phyloP scores from a whole-genome alignment of 177 flowering plant genomes.

The Vitis hybrid region DNA sequence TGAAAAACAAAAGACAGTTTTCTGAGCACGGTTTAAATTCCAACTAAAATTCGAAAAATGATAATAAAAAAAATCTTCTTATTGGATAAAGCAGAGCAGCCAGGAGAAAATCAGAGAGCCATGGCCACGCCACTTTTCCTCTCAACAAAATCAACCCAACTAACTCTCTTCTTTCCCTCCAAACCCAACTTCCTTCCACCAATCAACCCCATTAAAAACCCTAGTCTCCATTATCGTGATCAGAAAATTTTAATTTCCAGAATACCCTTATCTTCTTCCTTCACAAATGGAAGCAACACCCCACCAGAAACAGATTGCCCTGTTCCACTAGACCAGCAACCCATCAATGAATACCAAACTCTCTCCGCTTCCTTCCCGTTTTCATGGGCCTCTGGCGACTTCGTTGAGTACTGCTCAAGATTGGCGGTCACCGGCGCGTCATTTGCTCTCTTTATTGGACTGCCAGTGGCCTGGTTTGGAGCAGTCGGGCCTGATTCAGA shows the following conservation, averaged over 20 bases:
- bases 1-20: too few relatives aligned
- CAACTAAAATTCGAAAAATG: too few relatives aligned
- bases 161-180: slow-evolving; percentile 15
- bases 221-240: slow-evolving; percentile 12
- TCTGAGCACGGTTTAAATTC: too few relatives aligned
- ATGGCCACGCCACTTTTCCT: slow-evolving; percentile 14
- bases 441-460: slow-evolving; percentile 68
- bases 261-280: slow-evolving; percentile 23
- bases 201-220: slow-evolving; percentile 3
- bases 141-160: slow-evolving; percentile 15
- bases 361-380: slow-evolving; percentile 72
- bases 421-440: slow-evolving; percentile 56
- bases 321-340: slow-evolving; percentile 85
- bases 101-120: neutral
- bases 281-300: slow-evolving; percentile 33
- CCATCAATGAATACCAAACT: slow-evolving; percentile 75
- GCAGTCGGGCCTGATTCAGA: slow-evolving; percentile 52
- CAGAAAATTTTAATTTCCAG: neutral
- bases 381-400: slow-evolving; percentile 76
- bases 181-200: slow-evolving; percentile 8
- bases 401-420: slow-evolving; percentile 47
- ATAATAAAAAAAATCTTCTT: neutral
- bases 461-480: slow-evolving; percentile 85
- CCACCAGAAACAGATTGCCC: slow-evolving; percentile 76
- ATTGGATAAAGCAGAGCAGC: neutral